These are phyloP conservation scores for Acer yangbiense DNA, from an alignment of 345 rosid species.

Conservation along the genomic window DNA sequence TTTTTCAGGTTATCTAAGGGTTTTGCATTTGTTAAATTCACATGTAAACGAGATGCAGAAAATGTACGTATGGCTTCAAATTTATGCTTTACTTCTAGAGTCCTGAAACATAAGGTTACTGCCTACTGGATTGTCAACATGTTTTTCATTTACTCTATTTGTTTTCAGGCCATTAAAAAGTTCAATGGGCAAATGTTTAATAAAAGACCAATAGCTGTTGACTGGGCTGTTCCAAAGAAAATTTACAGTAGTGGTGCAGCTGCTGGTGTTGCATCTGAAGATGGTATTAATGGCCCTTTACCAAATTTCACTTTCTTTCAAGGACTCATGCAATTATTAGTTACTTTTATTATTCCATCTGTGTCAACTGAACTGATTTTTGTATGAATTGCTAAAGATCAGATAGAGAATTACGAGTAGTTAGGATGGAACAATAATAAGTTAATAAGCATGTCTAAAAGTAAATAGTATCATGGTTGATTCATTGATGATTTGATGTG, in stretches of 20 bases:
- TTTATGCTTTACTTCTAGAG: constrained; percentile 17
- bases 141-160: constrained; percentile 16
- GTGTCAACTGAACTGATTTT: background rate
- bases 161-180: constrained; percentile 79
- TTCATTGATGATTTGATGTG: background rate
- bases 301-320: constrained; percentile 3
- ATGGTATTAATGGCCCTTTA: constrained; percentile 49
- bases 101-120: background rate
- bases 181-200: constrained; percentile 77
- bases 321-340: background rate
- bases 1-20: constrained; percentile 82
- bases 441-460: background rate
- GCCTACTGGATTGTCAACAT: constrained; percentile 4
- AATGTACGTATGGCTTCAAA: constrained; percentile 61
- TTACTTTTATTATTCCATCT: background rate
- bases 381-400: background rate
- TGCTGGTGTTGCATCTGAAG: constrained; percentile 46
- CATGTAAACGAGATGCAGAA: constrained; percentile 88
- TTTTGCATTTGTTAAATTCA: constrained; percentile 93
- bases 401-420: background rate
- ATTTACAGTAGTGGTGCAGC: constrained; percentile 52
- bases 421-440: background rate
- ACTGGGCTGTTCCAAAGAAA: constrained; percentile 97
- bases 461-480: background rate
- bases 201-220: constrained; percentile 88